These are phyloP conservation scores for Penicillium goetzii DNA, from an alignment of 495 filamentous ascomycete species.

Conservation along the genomic window DNA sequence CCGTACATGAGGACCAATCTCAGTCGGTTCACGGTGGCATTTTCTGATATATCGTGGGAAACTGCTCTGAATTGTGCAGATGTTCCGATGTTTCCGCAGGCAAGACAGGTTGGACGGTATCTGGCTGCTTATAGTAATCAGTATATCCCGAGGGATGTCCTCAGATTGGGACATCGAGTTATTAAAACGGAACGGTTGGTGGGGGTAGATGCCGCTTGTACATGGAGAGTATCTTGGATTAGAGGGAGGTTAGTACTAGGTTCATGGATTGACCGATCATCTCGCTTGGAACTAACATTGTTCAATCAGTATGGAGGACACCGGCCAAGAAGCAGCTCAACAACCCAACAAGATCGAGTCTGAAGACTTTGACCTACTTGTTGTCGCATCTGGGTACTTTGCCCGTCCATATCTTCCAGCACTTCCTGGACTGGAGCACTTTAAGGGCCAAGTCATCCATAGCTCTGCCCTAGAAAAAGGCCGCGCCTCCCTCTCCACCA, in stretches of 20 bases:
- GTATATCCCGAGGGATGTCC: slow-evolving; percentile 55
- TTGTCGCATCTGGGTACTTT: slow-evolving; percentile 80
- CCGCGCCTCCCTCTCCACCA: slow-evolving; percentile 26
- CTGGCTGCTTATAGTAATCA: slow-evolving; percentile 61
- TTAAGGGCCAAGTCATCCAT: slow-evolving; percentile 54
- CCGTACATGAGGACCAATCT: slow-evolving; percentile 79
- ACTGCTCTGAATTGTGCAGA: slow-evolving; percentile 40
- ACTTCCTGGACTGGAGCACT: slow-evolving; percentile 39
- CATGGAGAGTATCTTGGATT: slow-evolving; percentile 61
- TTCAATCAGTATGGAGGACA: slow-evolving; percentile 12
- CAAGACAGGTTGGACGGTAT: slow-evolving; percentile 77
- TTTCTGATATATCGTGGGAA: slow-evolving; percentile 78
- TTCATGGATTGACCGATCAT: neutral
- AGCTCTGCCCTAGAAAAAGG: slow-evolving; percentile 55
- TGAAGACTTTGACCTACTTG: slow-evolving; percentile 68
- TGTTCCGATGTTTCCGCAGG: slow-evolving; percentile 68
- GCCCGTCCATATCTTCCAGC: slow-evolving; percentile 60
- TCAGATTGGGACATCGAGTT: slow-evolving; percentile 60
- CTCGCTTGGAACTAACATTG: slow-evolving; percentile 16
- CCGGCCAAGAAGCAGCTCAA: slow-evolving; percentile 5
- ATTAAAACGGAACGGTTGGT: slow-evolving; percentile 43
- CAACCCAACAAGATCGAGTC: slow-evolving; percentile 17
- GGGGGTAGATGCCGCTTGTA: slow-evolving; percentile 12
- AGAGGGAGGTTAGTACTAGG: slow-evolving; percentile 31
- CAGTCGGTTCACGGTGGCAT: slow-evolving; percentile 75